These are phyloP conservation scores for Spongospora subterranea DNA, from an alignment of 208 protist species.

Conservation along the genomic window DNA sequence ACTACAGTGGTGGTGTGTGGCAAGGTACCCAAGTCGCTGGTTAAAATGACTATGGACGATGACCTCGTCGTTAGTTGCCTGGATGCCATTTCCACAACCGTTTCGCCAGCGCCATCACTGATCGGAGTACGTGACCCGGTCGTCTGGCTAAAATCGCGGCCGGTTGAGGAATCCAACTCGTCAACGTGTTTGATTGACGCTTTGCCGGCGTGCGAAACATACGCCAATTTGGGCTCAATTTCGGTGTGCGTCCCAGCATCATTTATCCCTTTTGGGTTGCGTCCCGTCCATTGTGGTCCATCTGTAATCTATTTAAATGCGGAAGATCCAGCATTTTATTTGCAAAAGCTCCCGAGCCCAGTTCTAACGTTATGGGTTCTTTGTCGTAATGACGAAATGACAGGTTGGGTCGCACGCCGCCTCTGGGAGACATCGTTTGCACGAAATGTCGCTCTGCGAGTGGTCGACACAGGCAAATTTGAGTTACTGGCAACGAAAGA, in stretches of 20 bases:
- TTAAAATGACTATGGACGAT: too few relatives aligned
- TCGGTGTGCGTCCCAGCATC: background rate
- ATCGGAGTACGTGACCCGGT: background rate
- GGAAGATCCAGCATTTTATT: slow-evolving; percentile 6
- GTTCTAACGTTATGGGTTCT: slow-evolving; percentile 3
- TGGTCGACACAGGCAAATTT: slow-evolving; percentile 40
- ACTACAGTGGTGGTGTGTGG: too few relatives aligned
- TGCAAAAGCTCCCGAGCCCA: background rate
- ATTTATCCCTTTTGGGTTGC: background rate
- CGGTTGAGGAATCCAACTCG: too few relatives aligned
- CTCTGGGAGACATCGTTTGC: slow-evolving; percentile 53
- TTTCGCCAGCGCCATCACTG: background rate
- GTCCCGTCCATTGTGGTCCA: background rate
- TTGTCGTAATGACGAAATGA: background rate
- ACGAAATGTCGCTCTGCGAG: slow-evolving; percentile 22
- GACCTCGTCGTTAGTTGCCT: too few relatives aligned
- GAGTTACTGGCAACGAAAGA: slow-evolving; percentile 44
- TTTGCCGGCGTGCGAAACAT: background rate
- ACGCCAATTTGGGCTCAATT: background rate
- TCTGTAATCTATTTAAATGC: slow-evolving; percentile 17
- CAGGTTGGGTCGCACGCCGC: background rate
- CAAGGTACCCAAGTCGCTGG: too few relatives aligned
- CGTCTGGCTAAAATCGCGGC: background rate
- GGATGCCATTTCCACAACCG: background rate
- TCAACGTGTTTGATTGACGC: background rate